Evolutionary conservation across 2,329 filamentous ascomycete species (phyloP), one percentile per base, ranked within the genome.

Genomic region (Verticillium klebahnii): DNA sequence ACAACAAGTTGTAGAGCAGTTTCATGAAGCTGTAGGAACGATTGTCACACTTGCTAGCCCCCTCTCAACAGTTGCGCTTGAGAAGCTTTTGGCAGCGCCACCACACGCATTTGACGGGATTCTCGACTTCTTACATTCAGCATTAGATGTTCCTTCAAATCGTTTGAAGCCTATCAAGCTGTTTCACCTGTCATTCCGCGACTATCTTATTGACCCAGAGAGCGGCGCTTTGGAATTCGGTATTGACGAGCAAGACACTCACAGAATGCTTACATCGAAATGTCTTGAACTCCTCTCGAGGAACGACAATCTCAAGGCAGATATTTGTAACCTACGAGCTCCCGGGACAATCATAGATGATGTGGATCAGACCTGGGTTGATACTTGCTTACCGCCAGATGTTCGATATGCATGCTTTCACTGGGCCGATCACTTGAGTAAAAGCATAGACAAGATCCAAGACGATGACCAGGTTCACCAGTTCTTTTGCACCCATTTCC

Each of bases 51-150:
- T 39, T 15, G 14, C 37, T 15, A 17, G 17, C 14, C 37, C 37
- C 17, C 37, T 39, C 37, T 5, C 14, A 14, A 15, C 37, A 5
- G 7, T 7, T 39, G 14, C 37, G 12, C 37, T 39, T 14, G 37
- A 39, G 17, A 15, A 17, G 14, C 37, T 39, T 7, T 39, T 39
- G 37, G 14, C 37, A 15, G 17, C 14, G 17, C 37, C 37, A 39
- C 37, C 14, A 15, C 2, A 39, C 17, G 1, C 14, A 15, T 39
- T 39, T 14, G 8, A 66, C 11, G 29, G 57, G 7, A 66, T 60
- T 11, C 63, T 75, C 12, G 61, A 71, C 11, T 40, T 64, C 1
- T 70, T 78, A 11, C 72, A 76, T 62, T 74, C 75, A 0, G 70
- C 77, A 3, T 57, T 79, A 0, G 63, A 67, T 31, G 62, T 78